These are phyloP conservation scores for Diplodia intermedia DNA, from an alignment of 2,329 filamentous ascomycete species.

Conservation along the genomic window DNA sequence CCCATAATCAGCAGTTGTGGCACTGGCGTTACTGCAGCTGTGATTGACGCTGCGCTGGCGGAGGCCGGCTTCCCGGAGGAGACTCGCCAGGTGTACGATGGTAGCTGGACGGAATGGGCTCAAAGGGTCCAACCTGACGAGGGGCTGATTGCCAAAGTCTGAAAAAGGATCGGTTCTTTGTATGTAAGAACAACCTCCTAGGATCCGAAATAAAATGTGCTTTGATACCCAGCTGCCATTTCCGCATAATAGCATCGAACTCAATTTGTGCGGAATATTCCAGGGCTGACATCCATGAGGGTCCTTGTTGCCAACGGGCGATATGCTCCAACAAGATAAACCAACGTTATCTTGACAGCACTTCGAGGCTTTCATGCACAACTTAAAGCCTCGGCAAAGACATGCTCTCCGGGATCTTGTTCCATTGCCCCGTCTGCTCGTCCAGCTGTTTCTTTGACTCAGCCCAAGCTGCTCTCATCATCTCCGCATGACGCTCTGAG, in stretches of 20 bases:
- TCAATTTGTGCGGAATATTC: background rate
- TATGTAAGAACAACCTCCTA: constrained; percentile 14
- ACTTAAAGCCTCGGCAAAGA: constrained; percentile 2
- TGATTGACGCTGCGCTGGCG: constrained; percentile 85
- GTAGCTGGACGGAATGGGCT: constrained; percentile 94
- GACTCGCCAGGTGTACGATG: constrained; percentile 84
- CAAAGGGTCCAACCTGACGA: constrained; percentile 68
- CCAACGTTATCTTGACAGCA: background rate
- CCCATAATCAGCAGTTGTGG: constrained; percentile 90
- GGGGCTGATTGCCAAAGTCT: constrained; percentile 65
- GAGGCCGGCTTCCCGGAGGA: constrained; percentile 77
- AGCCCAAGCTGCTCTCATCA: constrained; percentile 36
- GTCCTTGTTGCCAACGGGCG: background rate
- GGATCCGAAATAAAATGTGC: constrained; percentile 9
- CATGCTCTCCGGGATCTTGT: constrained; percentile 37
- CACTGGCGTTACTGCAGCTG: constrained; percentile 90
- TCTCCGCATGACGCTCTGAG: constrained; percentile 27
- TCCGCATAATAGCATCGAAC: background rate
- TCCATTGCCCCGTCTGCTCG: constrained; percentile 37
- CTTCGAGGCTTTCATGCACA: background rate
- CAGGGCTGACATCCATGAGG: background rate
- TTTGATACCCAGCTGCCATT: background rate
- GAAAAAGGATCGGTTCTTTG: background rate
- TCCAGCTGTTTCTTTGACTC: constrained; percentile 34
- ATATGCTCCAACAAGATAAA: background rate